Base-by-base conservation (phyloP, 2,329 filamentous ascomycete species). In the Chrysosporium keratinophilum region DNA sequence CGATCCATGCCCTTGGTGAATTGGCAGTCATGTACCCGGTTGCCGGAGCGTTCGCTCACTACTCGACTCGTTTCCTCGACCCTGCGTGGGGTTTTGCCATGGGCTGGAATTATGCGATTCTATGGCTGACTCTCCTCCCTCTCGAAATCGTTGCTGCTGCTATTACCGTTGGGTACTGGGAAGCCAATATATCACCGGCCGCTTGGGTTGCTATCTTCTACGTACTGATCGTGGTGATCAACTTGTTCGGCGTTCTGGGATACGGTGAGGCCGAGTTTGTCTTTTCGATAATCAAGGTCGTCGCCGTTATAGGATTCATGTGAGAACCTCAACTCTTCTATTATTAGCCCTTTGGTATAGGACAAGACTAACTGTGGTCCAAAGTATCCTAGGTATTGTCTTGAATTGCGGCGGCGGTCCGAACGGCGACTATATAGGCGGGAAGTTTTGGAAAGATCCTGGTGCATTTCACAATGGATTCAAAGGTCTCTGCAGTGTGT, bases 21-120 rank as follows among this genome's bases (percentile, higher is more conserved):
- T 80, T 97, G 69, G 88, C 90, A 14, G 89, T 96, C 15, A 73
- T 89, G 11, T 96, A 91, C 62, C 91, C 91, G 2, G 85, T 96
- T 20, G 87, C 90, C 19, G 91, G 91, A 54, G 94, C 89, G 2
- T 97, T 96, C 66, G 88, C 88, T 0, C 84, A 88, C 6, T 96
- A 90, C 72, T 93, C 90, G 15, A 95, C 88, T 31, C 82, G 91
- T 15, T 96, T 97, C 64, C 71, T 97, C 15, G 89, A 96, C 64
- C 91, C 90, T 0, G 90, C 90, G 0, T 95, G 88, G 88, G 89
- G 89, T 0, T 95, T 95, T 65, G 87, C 88, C 45, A 94, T 95
- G 87, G 89, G 88, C 14, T 95, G 88, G 88, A 95, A 94, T 64
- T 94, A 95, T 67, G 87, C 87, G 3, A 68, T 95, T 60, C 87